Conservation (phyloP, 1,284 basidiomycete genomes). For the Irpex rosettiformis region DNA sequence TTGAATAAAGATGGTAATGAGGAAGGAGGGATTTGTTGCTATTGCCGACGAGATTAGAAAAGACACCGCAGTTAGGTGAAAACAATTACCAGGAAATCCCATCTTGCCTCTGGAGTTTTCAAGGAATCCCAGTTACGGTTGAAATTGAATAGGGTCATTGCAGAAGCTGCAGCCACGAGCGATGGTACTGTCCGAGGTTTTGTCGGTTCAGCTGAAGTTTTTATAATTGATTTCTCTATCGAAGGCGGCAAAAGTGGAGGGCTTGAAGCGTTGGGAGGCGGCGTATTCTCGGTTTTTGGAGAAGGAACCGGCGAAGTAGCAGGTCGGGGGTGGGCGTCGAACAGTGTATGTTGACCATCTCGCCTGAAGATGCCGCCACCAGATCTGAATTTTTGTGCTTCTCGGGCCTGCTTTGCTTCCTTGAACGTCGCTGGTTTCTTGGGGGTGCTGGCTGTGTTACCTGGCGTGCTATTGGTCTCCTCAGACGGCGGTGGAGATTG, state of each 20-base stretch:
- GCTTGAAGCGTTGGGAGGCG: slow-evolving; percentile 4
- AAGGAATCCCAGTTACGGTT: slow-evolving; percentile 47
- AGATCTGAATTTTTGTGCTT: slow-evolving; percentile 20
- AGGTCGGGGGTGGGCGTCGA: slow-evolving; percentile 11
- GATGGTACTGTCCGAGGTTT: background rate
- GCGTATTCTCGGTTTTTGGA: slow-evolving; percentile 1
- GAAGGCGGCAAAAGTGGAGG: background rate
- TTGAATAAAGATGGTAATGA: slow-evolving; percentile 59
- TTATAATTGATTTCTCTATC: background rate
- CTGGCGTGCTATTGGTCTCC: slow-evolving; percentile 20
- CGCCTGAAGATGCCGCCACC: slow-evolving; percentile 29
- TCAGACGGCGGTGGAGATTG: slow-evolving; percentile 11
- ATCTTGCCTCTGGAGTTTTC: slow-evolving; percentile 37
- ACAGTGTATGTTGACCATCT: slow-evolving; percentile 23
- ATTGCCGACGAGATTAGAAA: background rate
- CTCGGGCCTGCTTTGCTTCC: slow-evolving; percentile 52
- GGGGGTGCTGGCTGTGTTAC: slow-evolving; percentile 11
- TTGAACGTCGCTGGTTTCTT: slow-evolving; percentile 39
- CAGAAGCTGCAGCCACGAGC: slow-evolving; percentile 20
- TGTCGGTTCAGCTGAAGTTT: background rate
- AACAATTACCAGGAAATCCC: slow-evolving; percentile 43
- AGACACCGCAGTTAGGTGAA: background rate
- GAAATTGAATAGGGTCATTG: slow-evolving; percentile 57
- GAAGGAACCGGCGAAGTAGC: slow-evolving; percentile 6
- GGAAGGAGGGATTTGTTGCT: slow-evolving; percentile 48